Base-by-base conservation (phyloP, 768 basidiomycete genomes). In the Mycena vitilis region DNA sequence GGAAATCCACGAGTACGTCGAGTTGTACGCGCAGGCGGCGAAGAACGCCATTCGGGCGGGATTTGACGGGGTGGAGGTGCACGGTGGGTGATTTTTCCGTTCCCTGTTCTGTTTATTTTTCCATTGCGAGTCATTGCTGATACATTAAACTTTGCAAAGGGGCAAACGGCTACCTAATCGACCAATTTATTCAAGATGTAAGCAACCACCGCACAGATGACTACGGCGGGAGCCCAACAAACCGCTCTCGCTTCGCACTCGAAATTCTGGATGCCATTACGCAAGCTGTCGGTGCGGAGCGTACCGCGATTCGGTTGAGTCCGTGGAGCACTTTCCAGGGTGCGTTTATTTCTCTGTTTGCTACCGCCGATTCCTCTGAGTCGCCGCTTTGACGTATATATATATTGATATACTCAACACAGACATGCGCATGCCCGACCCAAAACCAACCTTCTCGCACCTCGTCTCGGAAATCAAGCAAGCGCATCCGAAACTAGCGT, bases 181-280 rank as follows among this genome's bases (percentile, higher is more conserved):
- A 87, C 66, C 84, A 88, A 70, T 87, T 87, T 75, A 63, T 82
- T 18, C 81, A 85, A 58, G 73, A 68, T 53, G 73, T 74, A 37
- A 75, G 78, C 4, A 87, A 88, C 76, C 77, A 76, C 42, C 80
- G 87, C 34, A 84, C 76, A n/a, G 87, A 88, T 73, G 78, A 81
- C 54, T 89, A 86, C 70, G 89, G 88, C 4, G 89, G 89, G 5
- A 75, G 76, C n/a, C 69, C 87, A 45, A 79, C 84, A 73, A 86
- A 86, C 73, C 78, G 88, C n/a, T 73, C 79, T 0, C 79, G 85
- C 12, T 89, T 90, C 73, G 68, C 76, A 0, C 78, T 86, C 8
- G 84, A 87, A 71, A 78, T 87, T 25, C 71, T 84, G 36, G 78
- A 83, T 20, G 84, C 84, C 2, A 76, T 88, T 20, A 74, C 74